phyloP scores from a whole-genome alignment of 257 asterid species.

The Solanum pimpinellifolium region DNA sequence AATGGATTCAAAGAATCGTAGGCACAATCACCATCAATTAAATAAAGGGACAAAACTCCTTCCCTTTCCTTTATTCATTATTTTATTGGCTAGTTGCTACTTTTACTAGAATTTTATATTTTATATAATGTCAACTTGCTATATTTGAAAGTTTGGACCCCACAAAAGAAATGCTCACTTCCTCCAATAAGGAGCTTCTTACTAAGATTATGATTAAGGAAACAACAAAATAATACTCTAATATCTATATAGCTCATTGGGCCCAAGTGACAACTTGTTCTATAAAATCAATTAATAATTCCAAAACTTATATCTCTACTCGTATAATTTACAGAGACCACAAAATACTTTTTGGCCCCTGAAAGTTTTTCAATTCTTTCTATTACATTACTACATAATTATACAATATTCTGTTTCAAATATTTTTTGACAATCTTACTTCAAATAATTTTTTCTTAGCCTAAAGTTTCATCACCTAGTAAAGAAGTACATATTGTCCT shows the following conservation, averaged over 20 bases:
- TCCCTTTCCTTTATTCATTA: neutral
- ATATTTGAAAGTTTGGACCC: neutral
- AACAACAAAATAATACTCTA: neutral
- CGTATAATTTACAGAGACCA: neutral
- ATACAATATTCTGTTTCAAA: too few relatives aligned
- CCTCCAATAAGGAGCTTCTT: conserved; percentile 1
- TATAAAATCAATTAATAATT: neutral
- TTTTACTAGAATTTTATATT: neutral
- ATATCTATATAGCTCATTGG: neutral
- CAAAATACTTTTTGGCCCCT: neutral
- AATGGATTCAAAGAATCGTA: conserved; percentile 4
- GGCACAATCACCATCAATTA: neutral
- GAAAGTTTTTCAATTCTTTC: too few relatives aligned
- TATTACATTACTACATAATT: neutral
- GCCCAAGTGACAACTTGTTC: neutral
- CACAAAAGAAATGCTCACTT: conserved; percentile 5
- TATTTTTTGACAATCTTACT: too few relatives aligned
- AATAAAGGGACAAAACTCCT: neutral
- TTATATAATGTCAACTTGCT: conserved; percentile 15
- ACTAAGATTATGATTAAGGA: neutral
- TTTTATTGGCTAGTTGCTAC: neutral
- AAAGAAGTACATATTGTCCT: neutral
- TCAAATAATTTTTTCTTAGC: too few relatives aligned
- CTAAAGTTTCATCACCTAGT: too few relatives aligned
- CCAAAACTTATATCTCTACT: neutral